A percentile compares a stretch with the other conserved stretches of the same genome.
Evolutionary conservation across 495 filamentous ascomycete species (phyloP).

Genomic region (Penicillium silybi): DNA sequence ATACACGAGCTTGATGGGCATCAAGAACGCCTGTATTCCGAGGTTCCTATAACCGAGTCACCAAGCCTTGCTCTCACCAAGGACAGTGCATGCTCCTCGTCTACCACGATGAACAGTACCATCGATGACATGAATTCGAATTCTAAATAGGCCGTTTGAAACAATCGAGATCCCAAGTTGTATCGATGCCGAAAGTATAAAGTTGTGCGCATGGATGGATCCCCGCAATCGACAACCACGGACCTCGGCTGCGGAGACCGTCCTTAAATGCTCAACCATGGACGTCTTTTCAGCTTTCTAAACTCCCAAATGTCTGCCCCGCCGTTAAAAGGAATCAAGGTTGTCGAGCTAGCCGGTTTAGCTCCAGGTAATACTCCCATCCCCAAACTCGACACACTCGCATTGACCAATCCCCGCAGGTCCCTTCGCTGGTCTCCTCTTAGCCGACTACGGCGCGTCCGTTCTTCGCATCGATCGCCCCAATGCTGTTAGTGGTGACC

Average conservation of each 20-base stretch:
- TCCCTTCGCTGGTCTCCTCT: constrained; percentile 83
- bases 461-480: constrained; percentile 84
- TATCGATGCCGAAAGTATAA: not conserved
- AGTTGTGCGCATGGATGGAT: constrained; percentile 2
- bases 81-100: no score
- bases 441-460: constrained; percentile 82
- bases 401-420: constrained; percentile 40
- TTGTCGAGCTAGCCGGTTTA: constrained; percentile 85
- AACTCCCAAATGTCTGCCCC: constrained; percentile 14
- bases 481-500: constrained; percentile 48
- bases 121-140: not conserved
- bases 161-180: not conserved
- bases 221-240: constrained; percentile 27
- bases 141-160: no score
- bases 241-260: constrained; percentile 34
- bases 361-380: constrained; percentile 64
- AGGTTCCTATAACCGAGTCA: no score
- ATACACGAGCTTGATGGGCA: no score
- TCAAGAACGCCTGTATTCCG: no score
- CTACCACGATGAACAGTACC: not conserved
- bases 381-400: not conserved
- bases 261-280: constrained; percentile 1
- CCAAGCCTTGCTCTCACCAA: no score
- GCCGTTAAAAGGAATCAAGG: constrained; percentile 71
- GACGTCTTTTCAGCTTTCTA: not conserved